Conservation (phyloP, 352 stramenopile genomes). For the Phytophthora capsici region DNA sequence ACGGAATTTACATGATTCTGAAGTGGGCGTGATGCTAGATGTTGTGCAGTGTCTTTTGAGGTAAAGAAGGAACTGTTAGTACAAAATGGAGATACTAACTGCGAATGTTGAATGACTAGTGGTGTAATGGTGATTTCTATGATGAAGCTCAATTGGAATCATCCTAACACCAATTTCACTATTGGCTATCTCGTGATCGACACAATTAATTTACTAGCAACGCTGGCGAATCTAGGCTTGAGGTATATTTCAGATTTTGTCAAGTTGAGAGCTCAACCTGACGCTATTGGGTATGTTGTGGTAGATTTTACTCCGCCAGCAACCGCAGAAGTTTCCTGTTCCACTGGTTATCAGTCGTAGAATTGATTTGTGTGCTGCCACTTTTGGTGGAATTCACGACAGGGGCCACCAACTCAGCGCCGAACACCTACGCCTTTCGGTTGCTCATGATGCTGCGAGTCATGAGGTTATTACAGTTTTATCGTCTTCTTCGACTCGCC, state of each 20-base stretch:
- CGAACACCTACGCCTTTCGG: conserved; percentile 57
- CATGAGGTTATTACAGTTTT: conserved; percentile 65
- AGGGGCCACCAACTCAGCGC: conserved; percentile 13
- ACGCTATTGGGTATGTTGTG: not conserved
- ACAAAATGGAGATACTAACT: not conserved
- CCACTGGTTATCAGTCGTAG: conserved; percentile 69
- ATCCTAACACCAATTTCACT: conserved; percentile 40
- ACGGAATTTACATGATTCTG: conserved; percentile 72
- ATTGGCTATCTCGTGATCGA: conserved; percentile 52
- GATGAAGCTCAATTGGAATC: conserved; percentile 69
- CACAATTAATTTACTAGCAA: conserved; percentile 55
- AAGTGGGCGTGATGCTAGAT: conserved; percentile 61
- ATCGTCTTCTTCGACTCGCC: conserved; percentile 61
- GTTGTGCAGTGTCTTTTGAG: conserved; percentile 58
- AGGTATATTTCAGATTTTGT: conserved; percentile 44
- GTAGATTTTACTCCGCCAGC: conserved; percentile 68
- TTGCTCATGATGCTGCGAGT: conserved; percentile 75
- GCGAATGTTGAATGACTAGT: conserved; percentile 19
- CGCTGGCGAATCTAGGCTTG: conserved; percentile 48
- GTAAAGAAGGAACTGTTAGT: conserved; percentile 20
- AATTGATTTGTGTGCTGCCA: conserved; percentile 55
- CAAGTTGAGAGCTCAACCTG: not conserved
- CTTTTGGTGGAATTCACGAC: conserved; percentile 46
- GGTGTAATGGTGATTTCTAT: conserved; percentile 64
- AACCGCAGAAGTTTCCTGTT: conserved; percentile 64